phyloP scores from a whole-genome alignment of 2,329 filamentous ascomycete species.

The Phoma sp. region DNA sequence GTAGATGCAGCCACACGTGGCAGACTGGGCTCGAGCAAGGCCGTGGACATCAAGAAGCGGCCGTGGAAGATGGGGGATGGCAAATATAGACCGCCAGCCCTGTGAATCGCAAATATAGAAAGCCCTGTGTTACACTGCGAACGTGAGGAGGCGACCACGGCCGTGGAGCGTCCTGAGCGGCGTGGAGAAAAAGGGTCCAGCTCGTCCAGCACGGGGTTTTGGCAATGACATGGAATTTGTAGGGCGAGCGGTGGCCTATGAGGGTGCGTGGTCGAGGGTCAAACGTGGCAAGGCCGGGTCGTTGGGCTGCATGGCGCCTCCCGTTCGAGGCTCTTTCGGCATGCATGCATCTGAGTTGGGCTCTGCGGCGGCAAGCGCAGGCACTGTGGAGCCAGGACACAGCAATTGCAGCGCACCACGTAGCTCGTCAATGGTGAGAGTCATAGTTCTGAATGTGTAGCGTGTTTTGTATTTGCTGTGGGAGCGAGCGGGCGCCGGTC shows the following conservation, averaged over 20 bases:
- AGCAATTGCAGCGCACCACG: constrained; percentile 29
- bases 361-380: constrained; percentile 17
- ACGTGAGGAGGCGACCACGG: constrained; percentile 14
- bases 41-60: too few relatives aligned
- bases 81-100: constrained; percentile 1
- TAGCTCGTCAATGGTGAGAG: constrained; percentile 15
- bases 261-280: not conserved
- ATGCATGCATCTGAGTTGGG: constrained; percentile 22
- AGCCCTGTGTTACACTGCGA: constrained; percentile 7
- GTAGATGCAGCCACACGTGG: constrained; percentile 26
- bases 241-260: constrained; percentile 6
- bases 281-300: constrained; percentile 14
- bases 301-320: constrained; percentile 31
- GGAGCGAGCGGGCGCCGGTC: constrained; percentile 4
- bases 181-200: constrained; percentile 7
- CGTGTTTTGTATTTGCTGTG: constrained; percentile 6
- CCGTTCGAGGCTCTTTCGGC: constrained; percentile 25
- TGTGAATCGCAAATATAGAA: not conserved
- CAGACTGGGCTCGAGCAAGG: constrained; percentile 5
- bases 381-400: constrained; percentile 4
- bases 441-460: constrained; percentile 7
- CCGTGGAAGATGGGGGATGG: constrained; percentile 4
- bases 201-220: constrained; percentile 1
- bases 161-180: constrained; percentile 16
- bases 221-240: constrained; percentile 4